Conservation (phyloP, 768 basidiomycete genomes). For the Tylopilus sp. region DNA sequence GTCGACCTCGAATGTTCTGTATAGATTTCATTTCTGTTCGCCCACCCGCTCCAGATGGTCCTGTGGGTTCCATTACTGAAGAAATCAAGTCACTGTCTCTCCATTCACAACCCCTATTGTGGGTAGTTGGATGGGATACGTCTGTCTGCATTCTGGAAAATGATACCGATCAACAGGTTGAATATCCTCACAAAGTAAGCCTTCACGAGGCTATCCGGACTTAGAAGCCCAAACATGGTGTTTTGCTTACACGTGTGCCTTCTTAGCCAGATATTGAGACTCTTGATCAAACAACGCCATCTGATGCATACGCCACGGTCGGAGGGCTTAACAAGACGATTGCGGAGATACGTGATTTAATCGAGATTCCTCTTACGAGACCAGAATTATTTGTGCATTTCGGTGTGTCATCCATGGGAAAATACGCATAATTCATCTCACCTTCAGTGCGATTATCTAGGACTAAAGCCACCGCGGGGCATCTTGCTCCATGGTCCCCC, state of each 20-base stretch:
- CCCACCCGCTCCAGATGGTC: slow-evolving; percentile 17
- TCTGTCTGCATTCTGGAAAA: slow-evolving; percentile 43
- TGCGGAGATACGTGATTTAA: slow-evolving; percentile 74
- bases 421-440: slow-evolving; percentile 17
- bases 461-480: slow-evolving; percentile 94
- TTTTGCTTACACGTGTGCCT: slow-evolving; percentile 11
- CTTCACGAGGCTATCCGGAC: slow-evolving; percentile 10
- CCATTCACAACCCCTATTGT: slow-evolving; percentile 40
- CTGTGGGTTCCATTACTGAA: slow-evolving; percentile 34
- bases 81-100: slow-evolving; percentile 47
- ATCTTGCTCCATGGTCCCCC: slow-evolving; percentile 94
- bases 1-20: slow-evolving; percentile 51
- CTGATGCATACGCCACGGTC: slow-evolving; percentile 73
- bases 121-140: slow-evolving; percentile 70
- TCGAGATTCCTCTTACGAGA: slow-evolving; percentile 82
- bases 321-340: slow-evolving; percentile 91
- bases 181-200: slow-evolving; percentile 33
- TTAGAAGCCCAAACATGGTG: slow-evolving; percentile 1
- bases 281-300: slow-evolving; percentile 38
- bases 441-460: slow-evolving; percentile 33
- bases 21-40: slow-evolving; percentile 45
- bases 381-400: slow-evolving; percentile 80
- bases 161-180: slow-evolving; percentile 22
- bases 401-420: slow-evolving; percentile 38
- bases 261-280: slow-evolving; percentile 46